A percentile compares a stretch with the other conserved stretches of the same genome.
phyloP scores from a whole-genome alignment of 192 early-diverging fungal genomes.

The Backusella tarrabulga region DNA sequence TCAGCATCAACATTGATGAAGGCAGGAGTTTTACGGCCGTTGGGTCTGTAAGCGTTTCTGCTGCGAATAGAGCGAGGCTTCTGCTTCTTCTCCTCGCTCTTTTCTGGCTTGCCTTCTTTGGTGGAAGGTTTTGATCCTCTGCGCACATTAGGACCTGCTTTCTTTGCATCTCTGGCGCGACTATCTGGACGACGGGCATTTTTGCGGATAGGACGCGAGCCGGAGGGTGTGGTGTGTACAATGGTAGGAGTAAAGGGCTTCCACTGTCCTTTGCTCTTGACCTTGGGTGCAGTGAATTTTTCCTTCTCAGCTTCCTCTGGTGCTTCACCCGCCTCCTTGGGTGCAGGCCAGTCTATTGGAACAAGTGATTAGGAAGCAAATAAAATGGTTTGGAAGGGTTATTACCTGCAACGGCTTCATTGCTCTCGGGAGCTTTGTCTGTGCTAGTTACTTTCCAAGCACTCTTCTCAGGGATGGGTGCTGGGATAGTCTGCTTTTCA shows the following conservation, averaged over 20 bases:
- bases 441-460: constrained; percentile 12
- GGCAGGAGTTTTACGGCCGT: constrained; percentile 7
- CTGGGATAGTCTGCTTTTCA: constrained; percentile 9
- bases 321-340: constrained; percentile 19
- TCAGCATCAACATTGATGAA: constrained; percentile 41
- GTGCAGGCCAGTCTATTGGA: constrained; percentile 25
- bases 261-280: constrained; percentile 47
- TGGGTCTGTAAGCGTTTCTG: background rate
- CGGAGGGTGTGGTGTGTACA: constrained; percentile 41
- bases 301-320: constrained; percentile 25
- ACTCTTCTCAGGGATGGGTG: constrained; percentile 19
- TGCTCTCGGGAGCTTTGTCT: constrained; percentile 3
- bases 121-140: constrained; percentile 15
- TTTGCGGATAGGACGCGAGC: constrained; percentile 21
- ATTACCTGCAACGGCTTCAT: constrained; percentile 8
- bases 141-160: constrained; percentile 21
- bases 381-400: background rate
- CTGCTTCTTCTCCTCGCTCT: background rate
- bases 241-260: constrained; percentile 48
- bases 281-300: constrained; percentile 8
- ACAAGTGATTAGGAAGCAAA: background rate
- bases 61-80: background rate
- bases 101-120: background rate
- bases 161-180: constrained; percentile 10
- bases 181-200: constrained; percentile 10